Conservation (phyloP, 2,329 filamentous ascomycete genomes). For the Huntiella savannae region DNA sequence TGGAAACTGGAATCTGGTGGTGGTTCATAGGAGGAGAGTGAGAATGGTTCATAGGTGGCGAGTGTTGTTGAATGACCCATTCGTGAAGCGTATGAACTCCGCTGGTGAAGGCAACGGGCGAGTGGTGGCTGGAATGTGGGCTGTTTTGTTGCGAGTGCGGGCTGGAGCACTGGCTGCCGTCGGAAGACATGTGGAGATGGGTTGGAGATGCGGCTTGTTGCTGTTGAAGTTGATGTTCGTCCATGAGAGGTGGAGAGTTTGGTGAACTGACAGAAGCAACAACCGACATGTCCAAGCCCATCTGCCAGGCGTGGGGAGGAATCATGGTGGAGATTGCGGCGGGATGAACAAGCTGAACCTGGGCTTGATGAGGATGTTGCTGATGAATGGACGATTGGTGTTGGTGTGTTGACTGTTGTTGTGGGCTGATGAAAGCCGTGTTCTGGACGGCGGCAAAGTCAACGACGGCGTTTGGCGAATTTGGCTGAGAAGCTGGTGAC, state of each 20-base stretch:
- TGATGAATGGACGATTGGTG: constrained; percentile 15
- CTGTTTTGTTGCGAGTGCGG: constrained; percentile 30
- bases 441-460: constrained; percentile 11
- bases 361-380: constrained; percentile 13
- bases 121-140: constrained; percentile 22
- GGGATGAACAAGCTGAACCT: constrained; percentile 8
- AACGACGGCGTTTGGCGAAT: constrained; percentile 15
- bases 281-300: constrained; percentile 33
- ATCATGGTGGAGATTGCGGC: constrained; percentile 13
- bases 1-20: constrained; percentile 20
- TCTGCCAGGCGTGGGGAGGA: constrained; percentile 27
- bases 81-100: constrained; percentile 32
- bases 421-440: constrained; percentile 1
- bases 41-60: constrained; percentile 23
- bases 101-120: constrained; percentile 25
- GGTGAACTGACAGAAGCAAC: constrained; percentile 27
- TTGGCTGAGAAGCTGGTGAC: constrained; percentile 3
- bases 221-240: constrained; percentile 17
- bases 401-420: neutral
- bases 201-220: constrained; percentile 16
- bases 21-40: constrained; percentile 18
- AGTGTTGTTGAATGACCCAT: constrained; percentile 39
- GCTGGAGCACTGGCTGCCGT: constrained; percentile 30
- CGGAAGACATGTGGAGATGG: constrained; percentile 14
- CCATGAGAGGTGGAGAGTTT: constrained; percentile 29